Evolutionary conservation across 2,329 filamentous ascomycete species (phyloP).

Genomic region (Fusarium fujikuroi): DNA sequence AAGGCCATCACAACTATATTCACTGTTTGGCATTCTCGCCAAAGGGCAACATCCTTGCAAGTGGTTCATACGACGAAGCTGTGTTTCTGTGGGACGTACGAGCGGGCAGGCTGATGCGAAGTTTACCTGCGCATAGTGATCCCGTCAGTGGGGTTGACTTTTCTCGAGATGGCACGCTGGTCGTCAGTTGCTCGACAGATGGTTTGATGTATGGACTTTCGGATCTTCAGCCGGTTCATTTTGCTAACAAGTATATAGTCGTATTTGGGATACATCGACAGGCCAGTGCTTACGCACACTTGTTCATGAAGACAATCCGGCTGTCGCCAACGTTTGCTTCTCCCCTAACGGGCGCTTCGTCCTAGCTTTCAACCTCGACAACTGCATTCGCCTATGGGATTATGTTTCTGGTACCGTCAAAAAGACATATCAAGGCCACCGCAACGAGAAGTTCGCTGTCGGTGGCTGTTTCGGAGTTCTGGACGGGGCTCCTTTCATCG

Average conservation of each 20-base stretch:
- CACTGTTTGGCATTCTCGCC: constrained; percentile 96
- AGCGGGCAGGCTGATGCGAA: constrained; percentile 87
- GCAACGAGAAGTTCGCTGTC: constrained; percentile 86
- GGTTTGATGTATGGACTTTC: constrained; percentile 75
- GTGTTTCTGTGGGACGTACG: constrained; percentile 97
- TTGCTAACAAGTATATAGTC: constrained; percentile 57
- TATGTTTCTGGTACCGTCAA: constrained; percentile 91
- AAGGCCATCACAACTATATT: constrained; percentile 95
- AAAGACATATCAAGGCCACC: constrained; percentile 96
- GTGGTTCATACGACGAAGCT: constrained; percentile 95
- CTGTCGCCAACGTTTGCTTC: constrained; percentile 90
- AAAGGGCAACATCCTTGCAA: constrained; percentile 96
- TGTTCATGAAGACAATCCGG: constrained; percentile 94
- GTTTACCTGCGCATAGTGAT: constrained; percentile 92
- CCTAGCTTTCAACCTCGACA: constrained; percentile 90
- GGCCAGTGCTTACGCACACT: constrained; percentile 95
- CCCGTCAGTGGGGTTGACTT: constrained; percentile 95
- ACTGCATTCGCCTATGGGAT: constrained; percentile 91
- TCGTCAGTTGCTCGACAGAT: constrained; percentile 91
- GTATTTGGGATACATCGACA: constrained; percentile 95
- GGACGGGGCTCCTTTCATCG: constrained; percentile 69
- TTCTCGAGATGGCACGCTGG: constrained; percentile 88
- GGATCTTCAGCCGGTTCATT: not conserved
- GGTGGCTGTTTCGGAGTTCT: constrained; percentile 80
- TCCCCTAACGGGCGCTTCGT: constrained; percentile 94